phyloP scores from a whole-genome alignment of 2,329 filamentous ascomycete genomes.

The Xylariaceae sp. region DNA sequence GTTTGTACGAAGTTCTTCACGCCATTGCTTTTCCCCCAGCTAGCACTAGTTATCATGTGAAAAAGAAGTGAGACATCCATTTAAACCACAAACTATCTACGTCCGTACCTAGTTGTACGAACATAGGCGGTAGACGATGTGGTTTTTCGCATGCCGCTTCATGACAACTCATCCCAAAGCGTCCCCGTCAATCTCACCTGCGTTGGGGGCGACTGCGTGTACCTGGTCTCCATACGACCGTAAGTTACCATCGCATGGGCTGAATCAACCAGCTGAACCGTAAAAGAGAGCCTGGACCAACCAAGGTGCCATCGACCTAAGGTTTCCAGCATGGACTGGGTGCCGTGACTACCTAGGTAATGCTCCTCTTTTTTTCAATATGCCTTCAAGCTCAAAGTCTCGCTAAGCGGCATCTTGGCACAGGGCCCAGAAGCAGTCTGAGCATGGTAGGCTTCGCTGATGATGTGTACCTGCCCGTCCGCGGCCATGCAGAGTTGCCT shows the following conservation, averaged over 20 bases:
- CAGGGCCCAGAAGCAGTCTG: conserved; percentile 3
- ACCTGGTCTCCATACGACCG: neutral
- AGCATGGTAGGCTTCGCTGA: neutral
- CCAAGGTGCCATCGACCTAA: neutral
- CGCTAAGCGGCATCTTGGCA: conserved; percentile 2
- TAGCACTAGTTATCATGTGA: too few relatives aligned
- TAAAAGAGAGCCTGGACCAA: conserved; percentile 11
- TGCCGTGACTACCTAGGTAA: conserved; percentile 9
- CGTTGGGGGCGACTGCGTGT: neutral
- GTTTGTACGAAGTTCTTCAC: too few relatives aligned
- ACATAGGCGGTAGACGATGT: neutral
- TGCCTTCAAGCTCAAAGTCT: neutral
- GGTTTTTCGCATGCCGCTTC: neutral
- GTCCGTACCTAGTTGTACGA: too few relatives aligned
- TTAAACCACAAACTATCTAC: neutral
- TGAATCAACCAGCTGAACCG: conserved; percentile 16
- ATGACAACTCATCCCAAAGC: conserved; percentile 5
- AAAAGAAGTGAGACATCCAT: too few relatives aligned
- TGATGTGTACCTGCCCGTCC: neutral
- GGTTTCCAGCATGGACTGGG: neutral
- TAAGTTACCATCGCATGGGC: conserved; percentile 8
- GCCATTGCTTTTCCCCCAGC: too few relatives aligned
- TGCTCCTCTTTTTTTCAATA: too few relatives aligned
- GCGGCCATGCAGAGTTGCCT: neutral
- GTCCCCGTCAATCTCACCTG: neutral